Base-by-base conservation (phyloP, 192 early-diverging fungal species). In the Rhizophagus sp. region DNA sequence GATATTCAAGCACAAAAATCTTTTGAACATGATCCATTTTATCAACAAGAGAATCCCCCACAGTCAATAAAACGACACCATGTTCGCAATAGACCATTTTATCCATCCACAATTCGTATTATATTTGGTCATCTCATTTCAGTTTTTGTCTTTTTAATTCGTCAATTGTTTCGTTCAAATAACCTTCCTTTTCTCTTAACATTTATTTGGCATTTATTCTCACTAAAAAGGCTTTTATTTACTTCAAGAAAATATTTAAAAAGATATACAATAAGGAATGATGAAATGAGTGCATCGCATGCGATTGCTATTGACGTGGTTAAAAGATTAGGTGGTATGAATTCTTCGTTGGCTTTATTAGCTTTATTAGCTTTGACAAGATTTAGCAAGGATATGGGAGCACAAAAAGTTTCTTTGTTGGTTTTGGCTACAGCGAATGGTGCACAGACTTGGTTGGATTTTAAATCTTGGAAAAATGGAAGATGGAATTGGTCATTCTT, bases 151-250 rank as follows among this genome's bases (percentile, higher is more conserved):
- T 75, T 62, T 62, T 7, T 75, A 7, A n/a, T 75, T 57, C 33
- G 50, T 36, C 50, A 62, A 62, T 11, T 75, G 13, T 75, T 75
- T 75, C 57, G 62, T 13, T 62, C 74, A 6, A 75, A 75, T 75
- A 75, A 75, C 17, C 74, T 75, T 34, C 74, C 74, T n/a, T 34
- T 75, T n/a, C 17, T 75, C 24, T 22, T 75, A n/a, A 75, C 33
- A n/a, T 75, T 75, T 36, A 22, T 75, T n/a, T 62, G 44, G 36
- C 74, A 75, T 36, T 15, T 33, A 17, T 62, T 47, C 12, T 34
- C 12, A 12, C 30, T 30, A 4, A 24, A 57, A 22, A 34, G 34
- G 12, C 44, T 62, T 25, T 62, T 63, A 24, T 8, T 10, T 39
- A n/a, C 27, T 5, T 34, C 74, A 12, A 62, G 34, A 44, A 62